Evolutionary conservation across 192 early-diverging fungal species (phyloP).

Genomic region (Coemansia sp.): DNA sequence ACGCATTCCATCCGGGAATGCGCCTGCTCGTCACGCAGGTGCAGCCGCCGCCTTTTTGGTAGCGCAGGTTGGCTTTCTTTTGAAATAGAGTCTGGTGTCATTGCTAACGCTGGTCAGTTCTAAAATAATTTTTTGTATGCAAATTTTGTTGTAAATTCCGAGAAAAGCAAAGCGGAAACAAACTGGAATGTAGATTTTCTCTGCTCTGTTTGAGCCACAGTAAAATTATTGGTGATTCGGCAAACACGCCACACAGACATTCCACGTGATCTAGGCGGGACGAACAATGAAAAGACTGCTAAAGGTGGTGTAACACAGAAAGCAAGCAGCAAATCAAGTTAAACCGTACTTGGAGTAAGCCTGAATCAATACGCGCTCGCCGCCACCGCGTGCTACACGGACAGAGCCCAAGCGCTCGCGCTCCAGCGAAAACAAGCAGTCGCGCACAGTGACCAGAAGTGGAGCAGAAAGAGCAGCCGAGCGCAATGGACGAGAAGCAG

Average conservation of each 20-base stretch:
- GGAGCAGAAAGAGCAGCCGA: slow-evolving; percentile 39
- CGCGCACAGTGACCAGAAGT: slow-evolving; percentile 64
- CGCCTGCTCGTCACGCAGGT: slow-evolving; percentile 12
- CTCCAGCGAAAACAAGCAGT: slow-evolving; percentile 74
- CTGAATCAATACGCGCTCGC: slow-evolving; percentile 45
- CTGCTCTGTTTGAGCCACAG: neutral
- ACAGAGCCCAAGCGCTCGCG: slow-evolving; percentile 57
- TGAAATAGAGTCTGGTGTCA: neutral
- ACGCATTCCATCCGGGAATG: slow-evolving; percentile 57
- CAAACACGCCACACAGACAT: neutral
- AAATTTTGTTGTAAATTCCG: no score
- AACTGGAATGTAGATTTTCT: no score
- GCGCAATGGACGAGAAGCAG: slow-evolving; percentile 25
- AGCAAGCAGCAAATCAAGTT: neutral
- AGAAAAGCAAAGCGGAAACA: neutral
- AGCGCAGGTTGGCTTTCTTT: neutral
- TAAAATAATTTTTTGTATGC: neutral
- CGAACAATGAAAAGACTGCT: no score
- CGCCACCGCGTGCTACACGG: slow-evolving; percentile 42
- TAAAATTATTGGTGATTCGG: neutral
- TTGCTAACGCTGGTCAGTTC: neutral
- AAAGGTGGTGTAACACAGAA: no score
- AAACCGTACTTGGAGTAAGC: slow-evolving; percentile 24
- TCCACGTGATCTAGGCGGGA: no score
- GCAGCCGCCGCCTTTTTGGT: slow-evolving; percentile 13